Conservation (phyloP, 1,284 basidiomycete genomes). For the Mycena sp. region DNA sequence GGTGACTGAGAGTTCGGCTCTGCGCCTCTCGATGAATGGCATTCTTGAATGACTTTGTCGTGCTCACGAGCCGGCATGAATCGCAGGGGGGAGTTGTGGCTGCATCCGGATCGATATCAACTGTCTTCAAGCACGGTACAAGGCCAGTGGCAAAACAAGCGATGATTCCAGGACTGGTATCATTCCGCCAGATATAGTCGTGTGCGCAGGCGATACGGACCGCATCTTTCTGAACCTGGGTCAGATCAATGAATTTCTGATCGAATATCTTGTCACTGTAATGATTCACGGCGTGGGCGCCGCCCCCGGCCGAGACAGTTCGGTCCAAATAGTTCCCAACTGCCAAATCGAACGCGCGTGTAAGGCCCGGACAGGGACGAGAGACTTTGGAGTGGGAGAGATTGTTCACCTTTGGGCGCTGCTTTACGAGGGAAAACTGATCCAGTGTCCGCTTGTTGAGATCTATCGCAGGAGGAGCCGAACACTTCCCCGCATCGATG, state of each 20-base stretch:
- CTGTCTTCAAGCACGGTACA: no score
- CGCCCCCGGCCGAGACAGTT: not conserved
- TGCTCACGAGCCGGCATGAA: no score
- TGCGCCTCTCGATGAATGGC: no score
- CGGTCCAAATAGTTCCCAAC: not conserved
- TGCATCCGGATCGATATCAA: no score
- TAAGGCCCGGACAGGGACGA: no score
- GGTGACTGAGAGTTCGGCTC: slow-evolving; percentile 36
- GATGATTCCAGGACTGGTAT: no score
- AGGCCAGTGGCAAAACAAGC: no score
- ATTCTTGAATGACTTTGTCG: no score
- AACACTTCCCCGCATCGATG: not conserved
- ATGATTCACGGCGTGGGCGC: not conserved
- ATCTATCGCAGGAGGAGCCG: not conserved
- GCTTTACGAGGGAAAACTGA: not conserved
- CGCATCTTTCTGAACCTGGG: not conserved
- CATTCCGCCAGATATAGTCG: no score
- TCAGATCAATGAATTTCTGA: not conserved
- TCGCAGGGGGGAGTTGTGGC: no score
- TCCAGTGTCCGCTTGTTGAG: not conserved
- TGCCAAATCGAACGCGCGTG: not conserved
- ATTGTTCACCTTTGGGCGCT: not conserved
- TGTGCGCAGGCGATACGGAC: not conserved
- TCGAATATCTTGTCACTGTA: slow-evolving; percentile 2
- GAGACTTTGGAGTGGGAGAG: not conserved